A percentile compares a stretch with the other conserved stretches of the same genome.
Evolutionary conservation across 2,329 filamentous ascomycete species (phyloP).

Genomic region (Cladosporium sp.): DNA sequence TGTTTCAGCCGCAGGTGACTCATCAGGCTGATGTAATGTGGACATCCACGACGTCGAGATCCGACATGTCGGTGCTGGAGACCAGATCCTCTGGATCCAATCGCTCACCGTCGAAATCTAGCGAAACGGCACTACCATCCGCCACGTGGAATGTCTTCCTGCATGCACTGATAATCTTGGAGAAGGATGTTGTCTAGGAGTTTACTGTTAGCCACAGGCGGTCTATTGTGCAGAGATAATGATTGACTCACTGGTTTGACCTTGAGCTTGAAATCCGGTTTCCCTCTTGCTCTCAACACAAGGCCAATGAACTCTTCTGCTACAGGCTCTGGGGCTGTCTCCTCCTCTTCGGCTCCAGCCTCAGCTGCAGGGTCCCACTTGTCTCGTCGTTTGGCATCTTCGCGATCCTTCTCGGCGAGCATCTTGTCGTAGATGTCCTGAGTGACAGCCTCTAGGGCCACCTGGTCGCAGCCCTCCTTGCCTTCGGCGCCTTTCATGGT

Average conservation of each 20-base stretch:
- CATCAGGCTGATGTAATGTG: conserved; percentile 53
- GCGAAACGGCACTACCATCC: conserved; percentile 55
- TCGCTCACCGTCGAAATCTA: conserved; percentile 75
- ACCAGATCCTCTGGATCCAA: conserved; percentile 63
- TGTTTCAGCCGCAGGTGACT: conserved; percentile 8
- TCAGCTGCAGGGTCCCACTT: conserved; percentile 22
- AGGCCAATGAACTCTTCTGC: conserved; percentile 42
- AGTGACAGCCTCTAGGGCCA: conserved; percentile 80
- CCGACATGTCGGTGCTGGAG: conserved; percentile 68
- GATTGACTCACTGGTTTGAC: conserved; percentile 47
- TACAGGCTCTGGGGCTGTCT: conserved; percentile 35
- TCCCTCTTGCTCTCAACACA: conserved; percentile 53
- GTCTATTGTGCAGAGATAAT: not conserved
- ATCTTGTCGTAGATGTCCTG: conserved; percentile 59
- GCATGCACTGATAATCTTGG: conserved; percentile 64
- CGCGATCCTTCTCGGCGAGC: conserved; percentile 47
- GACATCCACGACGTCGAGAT: conserved; percentile 76
- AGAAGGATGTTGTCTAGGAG: conserved; percentile 57
- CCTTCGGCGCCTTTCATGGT: conserved; percentile 48
- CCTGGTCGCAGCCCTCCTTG: conserved; percentile 53
- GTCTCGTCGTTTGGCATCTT: conserved; percentile 21
- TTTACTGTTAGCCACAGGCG: not conserved
- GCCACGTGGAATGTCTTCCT: conserved; percentile 55
- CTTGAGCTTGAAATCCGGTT: conserved; percentile 53
- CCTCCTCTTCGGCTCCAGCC: conserved; percentile 22